Conservation (phyloP, 176 grass and related monocot genomes). For the Carex scoparia region DNA sequence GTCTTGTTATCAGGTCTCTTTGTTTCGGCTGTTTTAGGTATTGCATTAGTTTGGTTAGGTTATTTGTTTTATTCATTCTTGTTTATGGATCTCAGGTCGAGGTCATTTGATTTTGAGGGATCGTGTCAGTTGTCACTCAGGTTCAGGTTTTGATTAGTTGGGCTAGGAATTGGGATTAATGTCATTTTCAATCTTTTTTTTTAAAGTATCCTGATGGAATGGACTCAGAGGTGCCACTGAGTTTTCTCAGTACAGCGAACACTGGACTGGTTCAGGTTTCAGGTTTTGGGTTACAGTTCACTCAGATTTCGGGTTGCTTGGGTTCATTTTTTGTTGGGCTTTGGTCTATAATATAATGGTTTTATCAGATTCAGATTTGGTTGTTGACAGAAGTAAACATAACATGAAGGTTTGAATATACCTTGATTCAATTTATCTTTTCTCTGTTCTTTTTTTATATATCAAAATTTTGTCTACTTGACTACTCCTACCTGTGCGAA, state of each 20-base stretch:
- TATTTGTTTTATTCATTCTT: neutral
- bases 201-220: neutral
- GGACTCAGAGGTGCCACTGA: neutral
- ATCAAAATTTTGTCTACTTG: neutral
- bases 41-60: neutral
- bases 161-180: neutral
- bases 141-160: neutral
- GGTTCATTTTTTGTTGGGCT: neutral
- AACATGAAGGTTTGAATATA: neutral
- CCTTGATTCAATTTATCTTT: neutral
- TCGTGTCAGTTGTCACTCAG: neutral
- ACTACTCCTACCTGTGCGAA: neutral
- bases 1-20: neutral
- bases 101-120: conserved; percentile 3
- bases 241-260: neutral
- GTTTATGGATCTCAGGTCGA: neutral
- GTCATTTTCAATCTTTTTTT: neutral
- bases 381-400: neutral
- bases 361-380: neutral
- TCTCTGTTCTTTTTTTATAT: neutral
- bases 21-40: neutral
- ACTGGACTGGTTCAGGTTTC: neutral
- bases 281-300: neutral
- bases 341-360: neutral
- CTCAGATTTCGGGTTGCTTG: neutral